These are phyloP conservation scores for Phtheirospermum japonicum DNA, from an alignment of 257 asterid species.

Conservation along the genomic window DNA sequence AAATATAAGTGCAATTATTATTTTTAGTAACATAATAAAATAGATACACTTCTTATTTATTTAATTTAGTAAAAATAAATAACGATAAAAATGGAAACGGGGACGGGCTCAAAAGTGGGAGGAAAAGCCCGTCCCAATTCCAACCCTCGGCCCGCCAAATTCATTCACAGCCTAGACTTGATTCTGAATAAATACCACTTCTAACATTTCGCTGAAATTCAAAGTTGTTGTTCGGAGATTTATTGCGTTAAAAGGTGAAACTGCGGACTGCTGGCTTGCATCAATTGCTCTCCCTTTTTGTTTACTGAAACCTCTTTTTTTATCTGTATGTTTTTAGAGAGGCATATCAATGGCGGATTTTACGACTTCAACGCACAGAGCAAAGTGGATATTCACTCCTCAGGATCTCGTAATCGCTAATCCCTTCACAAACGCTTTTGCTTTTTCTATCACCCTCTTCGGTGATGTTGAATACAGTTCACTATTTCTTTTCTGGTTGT, in stretches of 20 bases:
- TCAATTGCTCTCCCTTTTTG: conserved; percentile 3
- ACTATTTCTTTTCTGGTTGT: conserved; percentile 3
- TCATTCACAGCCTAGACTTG: not conserved
- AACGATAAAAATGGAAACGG: no score
- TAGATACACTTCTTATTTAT: no score
- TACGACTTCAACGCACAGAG: conserved; percentile 79
- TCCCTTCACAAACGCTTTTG: not conserved
- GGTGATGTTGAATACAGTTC: not conserved
- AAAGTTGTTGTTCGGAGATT: not conserved
- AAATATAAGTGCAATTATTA: no score
- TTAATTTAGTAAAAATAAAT: no score
- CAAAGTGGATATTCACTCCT: conserved; percentile 82
- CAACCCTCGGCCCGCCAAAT: conserved; percentile 10
- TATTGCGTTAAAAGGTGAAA: conserved; percentile 3
- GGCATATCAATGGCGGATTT: conserved; percentile 73
- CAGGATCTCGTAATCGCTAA: conserved; percentile 59
- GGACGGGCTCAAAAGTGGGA: not conserved
- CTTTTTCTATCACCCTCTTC: not conserved
- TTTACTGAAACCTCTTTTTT: conserved; percentile 12
- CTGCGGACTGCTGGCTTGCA: not conserved
- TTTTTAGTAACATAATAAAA: no score
- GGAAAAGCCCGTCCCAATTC: conserved; percentile 3
- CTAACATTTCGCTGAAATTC: not conserved
- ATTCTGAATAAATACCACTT: not conserved
- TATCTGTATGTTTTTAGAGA: conserved; percentile 4